These are phyloP conservation scores for Diplosphaera chodatii DNA, from an alignment of 139 green algal genomes.

Conservation along the genomic window DNA sequence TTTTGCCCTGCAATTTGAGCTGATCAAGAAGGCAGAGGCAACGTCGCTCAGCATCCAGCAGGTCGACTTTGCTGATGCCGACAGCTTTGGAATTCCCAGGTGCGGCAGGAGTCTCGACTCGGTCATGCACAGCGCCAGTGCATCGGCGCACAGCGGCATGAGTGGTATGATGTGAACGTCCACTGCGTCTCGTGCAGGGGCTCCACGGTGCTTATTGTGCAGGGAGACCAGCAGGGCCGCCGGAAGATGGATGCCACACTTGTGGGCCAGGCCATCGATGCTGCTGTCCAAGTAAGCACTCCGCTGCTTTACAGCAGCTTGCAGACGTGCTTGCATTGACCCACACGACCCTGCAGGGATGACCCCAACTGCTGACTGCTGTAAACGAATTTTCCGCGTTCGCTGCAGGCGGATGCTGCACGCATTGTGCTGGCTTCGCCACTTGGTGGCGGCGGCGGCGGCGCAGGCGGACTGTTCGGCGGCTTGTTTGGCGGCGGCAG, in stretches of 20 bases:
- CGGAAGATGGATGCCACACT: background rate
- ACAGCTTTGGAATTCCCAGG: background rate
- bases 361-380: no score
- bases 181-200: background rate
- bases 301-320: no score
- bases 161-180: no score
- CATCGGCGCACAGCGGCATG: no score
- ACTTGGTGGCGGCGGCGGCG: background rate
- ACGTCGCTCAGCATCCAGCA: background rate
- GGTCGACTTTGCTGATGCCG: slow-evolving; percentile 4
- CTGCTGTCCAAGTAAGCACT: slow-evolving; percentile 1
- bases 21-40: background rate
- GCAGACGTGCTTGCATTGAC: no score
- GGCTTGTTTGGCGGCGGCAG: slow-evolving; percentile 11
- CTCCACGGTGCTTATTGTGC: background rate
- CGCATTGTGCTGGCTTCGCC: slow-evolving; percentile 20
- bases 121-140: no score
- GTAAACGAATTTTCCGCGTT: no score
- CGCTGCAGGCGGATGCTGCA: background rate
- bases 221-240: background rate
- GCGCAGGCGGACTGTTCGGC: background rate
- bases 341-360: no score
- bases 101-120: no score
- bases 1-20: slow-evolving; percentile 18
- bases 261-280: slow-evolving; percentile 1